Percentiles rank a stretch among this genome's conserved stretches.
Evolutionary conservation across 352 stramenopile genomes (phyloP).

Genomic region (Pythium myriotylum): DNA sequence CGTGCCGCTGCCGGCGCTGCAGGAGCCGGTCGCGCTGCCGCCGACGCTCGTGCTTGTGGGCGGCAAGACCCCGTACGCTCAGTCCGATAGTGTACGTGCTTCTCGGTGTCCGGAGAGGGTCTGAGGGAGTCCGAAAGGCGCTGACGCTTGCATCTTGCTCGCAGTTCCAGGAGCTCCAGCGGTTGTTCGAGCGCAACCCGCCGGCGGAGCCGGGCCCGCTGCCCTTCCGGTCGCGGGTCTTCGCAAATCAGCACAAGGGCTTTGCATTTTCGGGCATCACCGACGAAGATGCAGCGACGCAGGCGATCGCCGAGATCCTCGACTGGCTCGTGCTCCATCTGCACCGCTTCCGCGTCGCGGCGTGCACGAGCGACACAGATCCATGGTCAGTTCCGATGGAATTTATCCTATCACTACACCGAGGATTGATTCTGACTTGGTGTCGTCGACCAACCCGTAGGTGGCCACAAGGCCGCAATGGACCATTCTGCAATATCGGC

Average conservation of each 20-base stretch:
- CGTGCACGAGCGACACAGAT: conserved; percentile 77
- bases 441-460: too few species aligned
- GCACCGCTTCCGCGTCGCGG: conserved; percentile 78
- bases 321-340: conserved; percentile 86
- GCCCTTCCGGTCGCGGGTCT: conserved; percentile 45
- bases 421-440: too few species aligned
- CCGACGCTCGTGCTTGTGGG: conserved; percentile 72
- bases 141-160: too few species aligned
- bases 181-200: conserved; percentile 9
- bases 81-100: conserved; percentile 59
- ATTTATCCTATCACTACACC: too few species aligned
- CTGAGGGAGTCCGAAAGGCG: too few species aligned
- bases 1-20: conserved; percentile 30
- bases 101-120: too few species aligned
- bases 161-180: conserved; percentile 60
- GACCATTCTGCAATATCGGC: conserved; percentile 85
- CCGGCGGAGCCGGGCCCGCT: conserved; percentile 1
- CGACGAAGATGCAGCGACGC: conserved; percentile 87
- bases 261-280: conserved; percentile 91
- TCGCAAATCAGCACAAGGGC: conserved; percentile 71
- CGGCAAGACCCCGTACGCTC: conserved; percentile 61
- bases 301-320: conserved; percentile 82
- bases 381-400: conserved; percentile 71
- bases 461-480: conserved; percentile 88
- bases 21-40: conserved; percentile 19